Conservation (phyloP, 495 filamentous ascomycete species). For the Terfezia claveryi region DNA sequence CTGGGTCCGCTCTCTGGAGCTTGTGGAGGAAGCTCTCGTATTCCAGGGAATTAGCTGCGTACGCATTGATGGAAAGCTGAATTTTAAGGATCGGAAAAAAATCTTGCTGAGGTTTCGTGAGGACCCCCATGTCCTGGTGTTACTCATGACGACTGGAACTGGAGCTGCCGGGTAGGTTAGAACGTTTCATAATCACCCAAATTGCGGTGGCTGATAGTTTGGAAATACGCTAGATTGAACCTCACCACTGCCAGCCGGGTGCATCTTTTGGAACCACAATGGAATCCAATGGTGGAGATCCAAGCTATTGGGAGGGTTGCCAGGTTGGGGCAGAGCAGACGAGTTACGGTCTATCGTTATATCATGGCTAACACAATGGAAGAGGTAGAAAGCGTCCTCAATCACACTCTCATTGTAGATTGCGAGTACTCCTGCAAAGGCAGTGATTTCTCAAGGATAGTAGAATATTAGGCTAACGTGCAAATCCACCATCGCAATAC, state of each 20-base stretch:
- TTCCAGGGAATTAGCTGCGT: slow-evolving; percentile 17
- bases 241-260: slow-evolving; percentile 27
- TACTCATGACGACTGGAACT: slow-evolving; percentile 33
- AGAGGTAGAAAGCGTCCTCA: slow-evolving; percentile 16
- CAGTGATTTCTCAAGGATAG: too few species aligned
- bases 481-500: too few species aligned
- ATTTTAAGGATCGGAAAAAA: slow-evolving; percentile 14
- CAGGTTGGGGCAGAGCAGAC: slow-evolving; percentile 26
- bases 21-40: slow-evolving; percentile 16
- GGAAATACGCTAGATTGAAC: slow-evolving; percentile 22
- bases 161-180: slow-evolving; percentile 28
- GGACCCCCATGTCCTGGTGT: slow-evolving; percentile 13
- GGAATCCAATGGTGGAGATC: slow-evolving; percentile 33
- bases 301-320: slow-evolving; percentile 29
- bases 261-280: slow-evolving; percentile 31
- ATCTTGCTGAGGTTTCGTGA: slow-evolving; percentile 20
- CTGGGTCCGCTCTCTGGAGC: slow-evolving; percentile 28
- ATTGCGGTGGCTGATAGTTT: neutral
- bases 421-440: too few species aligned
- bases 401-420: too few species aligned
- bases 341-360: slow-evolving; percentile 26
- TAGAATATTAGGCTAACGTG: too few species aligned
- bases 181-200: neutral
- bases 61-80: slow-evolving; percentile 23
- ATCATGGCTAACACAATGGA: slow-evolving; percentile 28